These are phyloP conservation scores for Diaporthe batatas DNA, from an alignment of 2,329 filamentous ascomycete species.

Conservation along the genomic window DNA sequence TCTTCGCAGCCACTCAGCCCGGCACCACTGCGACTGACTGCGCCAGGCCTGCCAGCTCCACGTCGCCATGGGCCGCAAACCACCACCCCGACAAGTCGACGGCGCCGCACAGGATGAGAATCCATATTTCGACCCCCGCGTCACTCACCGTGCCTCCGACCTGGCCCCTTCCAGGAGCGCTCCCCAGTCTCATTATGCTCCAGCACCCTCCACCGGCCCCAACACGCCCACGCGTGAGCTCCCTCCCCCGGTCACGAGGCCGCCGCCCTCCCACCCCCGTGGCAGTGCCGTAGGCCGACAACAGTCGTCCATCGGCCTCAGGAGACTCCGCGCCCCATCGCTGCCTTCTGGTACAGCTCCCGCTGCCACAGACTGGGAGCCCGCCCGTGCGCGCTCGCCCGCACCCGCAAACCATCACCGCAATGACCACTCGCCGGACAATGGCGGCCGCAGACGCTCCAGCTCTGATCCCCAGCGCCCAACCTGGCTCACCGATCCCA, in stretches of 20 bases:
- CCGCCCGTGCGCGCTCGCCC: neutral
- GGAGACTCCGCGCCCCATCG: constrained; percentile 31
- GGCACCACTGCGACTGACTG: too few relatives aligned
- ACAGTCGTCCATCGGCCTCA: constrained; percentile 42
- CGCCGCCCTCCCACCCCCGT: neutral
- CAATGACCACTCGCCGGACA: neutral
- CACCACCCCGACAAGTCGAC: neutral
- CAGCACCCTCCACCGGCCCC: neutral
- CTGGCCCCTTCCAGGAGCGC: constrained; percentile 25
- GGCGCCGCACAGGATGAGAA: constrained; percentile 29
- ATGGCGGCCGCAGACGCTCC: constrained; percentile 44
- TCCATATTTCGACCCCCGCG: constrained; percentile 34
- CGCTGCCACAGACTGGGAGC: constrained; percentile 14
- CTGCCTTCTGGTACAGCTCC: constrained; percentile 1
- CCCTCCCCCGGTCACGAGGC: constrained; percentile 21
- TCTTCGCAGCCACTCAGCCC: neutral
- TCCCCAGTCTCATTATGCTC: constrained; percentile 1
- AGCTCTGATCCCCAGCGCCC: constrained; percentile 47
- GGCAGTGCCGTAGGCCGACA: constrained; percentile 22
- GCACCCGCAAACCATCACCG: constrained; percentile 3
- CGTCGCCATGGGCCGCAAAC: constrained; percentile 22
- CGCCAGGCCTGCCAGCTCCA: neutral
- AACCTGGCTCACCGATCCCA: constrained; percentile 39
- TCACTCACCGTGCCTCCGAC: constrained; percentile 18
- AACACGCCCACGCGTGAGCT: constrained; percentile 35